Base-by-base conservation (phyloP, 2,329 filamentous ascomycete genomes). In the Diaporthe citri region DNA sequence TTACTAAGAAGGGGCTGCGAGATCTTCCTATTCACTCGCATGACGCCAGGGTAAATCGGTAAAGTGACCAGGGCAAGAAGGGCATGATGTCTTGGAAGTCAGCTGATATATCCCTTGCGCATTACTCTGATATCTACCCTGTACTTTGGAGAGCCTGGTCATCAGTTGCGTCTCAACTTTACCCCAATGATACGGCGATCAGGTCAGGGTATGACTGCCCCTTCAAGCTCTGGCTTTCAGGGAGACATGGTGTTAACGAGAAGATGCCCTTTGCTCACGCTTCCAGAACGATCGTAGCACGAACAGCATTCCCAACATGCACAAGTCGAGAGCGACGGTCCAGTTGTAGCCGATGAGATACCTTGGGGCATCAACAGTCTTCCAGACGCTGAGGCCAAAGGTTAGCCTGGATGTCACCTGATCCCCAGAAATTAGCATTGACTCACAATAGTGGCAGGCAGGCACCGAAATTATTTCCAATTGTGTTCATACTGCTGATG, bases 401-500 rank as follows among this genome's bases (percentile, higher is more conserved):
- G 64, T 69, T 28, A 67, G 62, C 12, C 22, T 25, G 12, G 15
- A n/a, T 17, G 1, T 8, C 7, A 22, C 0, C 1, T 15, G 22
- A 5, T 10, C 12, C 4, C 0, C n/a, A 20, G 17, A n/a, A 13
- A 3, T 2, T 15, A 7, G 7, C 1, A n/a, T 12, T 20, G 13
- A 28, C 62, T 52, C 52, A 67, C 22, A 83, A 72, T 12, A 82
- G 81, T 2, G 82, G 82, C 6, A 83, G 75, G 75, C 80, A 83
- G 2, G 81, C 80, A 25, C 80, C 79, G 17, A 80, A 77, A 2
- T 79, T 81, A 43, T 82, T 82, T 43, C 81, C 79, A 3, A 83
- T 72, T 4, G 80, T 80, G 62, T 82, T 82, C 81, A 83, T 82
- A 72, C 78, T 81, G 52, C 79, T 80, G 31, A 81, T 80, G 4